Conservation (phyloP, 768 basidiomycete species). For the Mycena capillaripes region DNA sequence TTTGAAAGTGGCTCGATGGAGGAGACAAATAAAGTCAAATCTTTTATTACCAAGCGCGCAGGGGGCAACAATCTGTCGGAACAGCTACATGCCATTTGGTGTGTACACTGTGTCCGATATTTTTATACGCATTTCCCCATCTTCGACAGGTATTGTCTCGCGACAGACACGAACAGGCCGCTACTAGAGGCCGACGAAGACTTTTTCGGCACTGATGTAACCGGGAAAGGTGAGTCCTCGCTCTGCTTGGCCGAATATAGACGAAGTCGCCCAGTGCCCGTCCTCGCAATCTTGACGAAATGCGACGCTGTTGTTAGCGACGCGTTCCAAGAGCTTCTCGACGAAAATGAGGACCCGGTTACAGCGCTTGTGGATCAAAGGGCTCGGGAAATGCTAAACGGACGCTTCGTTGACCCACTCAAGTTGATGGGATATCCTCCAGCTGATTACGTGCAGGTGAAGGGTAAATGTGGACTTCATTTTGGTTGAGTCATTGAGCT, state of each 20-base stretch:
- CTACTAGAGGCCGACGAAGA: conserved; percentile 43
- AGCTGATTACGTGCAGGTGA: neutral
- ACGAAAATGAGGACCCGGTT: conserved; percentile 23
- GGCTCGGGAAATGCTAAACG: neutral
- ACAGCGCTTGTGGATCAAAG: neutral
- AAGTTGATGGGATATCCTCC: neutral
- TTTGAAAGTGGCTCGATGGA: conserved; percentile 51
- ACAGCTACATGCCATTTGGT: neutral
- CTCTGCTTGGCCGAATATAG: neutral
- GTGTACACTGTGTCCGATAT: neutral
- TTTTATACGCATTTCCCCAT: neutral
- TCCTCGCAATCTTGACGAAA: conserved; percentile 55
- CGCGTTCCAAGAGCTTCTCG: conserved; percentile 35
- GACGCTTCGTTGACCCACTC: neutral
- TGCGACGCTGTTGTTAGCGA: conserved; percentile 47
- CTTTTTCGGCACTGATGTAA: conserved; percentile 33
- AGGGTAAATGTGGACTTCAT: neutral
- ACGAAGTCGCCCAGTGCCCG: conserved; percentile 48
- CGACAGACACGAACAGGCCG: conserved; percentile 43
- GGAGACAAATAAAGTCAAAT: conserved; percentile 46
- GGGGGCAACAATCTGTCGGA: no score
- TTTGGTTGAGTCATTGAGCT: neutral
- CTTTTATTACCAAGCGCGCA: conserved; percentile 38
- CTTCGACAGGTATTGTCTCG: conserved; percentile 54
- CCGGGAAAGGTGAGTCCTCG: conserved; percentile 39